Conservation (phyloP, 768 basidiomycete genomes). For the Austroboletus eburneus region DNA sequence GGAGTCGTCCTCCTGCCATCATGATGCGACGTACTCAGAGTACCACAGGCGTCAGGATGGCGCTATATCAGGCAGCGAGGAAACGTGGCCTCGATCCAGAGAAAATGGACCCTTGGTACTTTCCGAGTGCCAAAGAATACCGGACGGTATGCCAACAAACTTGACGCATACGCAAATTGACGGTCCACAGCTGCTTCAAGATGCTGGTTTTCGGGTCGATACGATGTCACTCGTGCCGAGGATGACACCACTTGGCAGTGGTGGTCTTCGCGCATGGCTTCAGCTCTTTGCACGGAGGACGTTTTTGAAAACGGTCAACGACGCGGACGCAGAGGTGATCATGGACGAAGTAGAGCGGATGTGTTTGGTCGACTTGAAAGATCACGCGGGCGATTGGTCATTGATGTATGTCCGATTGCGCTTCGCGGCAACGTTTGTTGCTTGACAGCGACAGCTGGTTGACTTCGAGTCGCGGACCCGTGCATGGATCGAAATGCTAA, state of each 20-base stretch:
- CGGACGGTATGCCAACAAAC: slow-evolving; percentile 36
- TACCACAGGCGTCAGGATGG: slow-evolving; percentile 54
- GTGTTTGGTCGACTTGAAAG: slow-evolving; percentile 52
- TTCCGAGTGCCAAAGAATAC: slow-evolving; percentile 71
- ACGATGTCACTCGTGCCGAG: slow-evolving; percentile 54
- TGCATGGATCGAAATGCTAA: background rate
- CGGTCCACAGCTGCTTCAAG: slow-evolving; percentile 46
- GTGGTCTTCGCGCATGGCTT: slow-evolving; percentile 60
- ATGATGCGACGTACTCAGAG: background rate
- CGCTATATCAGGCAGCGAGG: slow-evolving; percentile 50
- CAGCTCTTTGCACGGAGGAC: slow-evolving; percentile 58
- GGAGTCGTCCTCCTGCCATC: slow-evolving; percentile 4
- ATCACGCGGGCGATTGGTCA: slow-evolving; percentile 58
- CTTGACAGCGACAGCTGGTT: slow-evolving; percentile 13
- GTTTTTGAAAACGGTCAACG: slow-evolving; percentile 50
- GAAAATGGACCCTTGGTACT: slow-evolving; percentile 77
- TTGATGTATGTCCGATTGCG: slow-evolving; percentile 73
- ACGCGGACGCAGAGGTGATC: slow-evolving; percentile 53
- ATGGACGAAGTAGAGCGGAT: slow-evolving; percentile 60
- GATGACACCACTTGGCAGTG: slow-evolving; percentile 47
- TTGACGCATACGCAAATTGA: background rate
- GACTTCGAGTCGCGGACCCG: slow-evolving; percentile 5
- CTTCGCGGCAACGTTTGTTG: slow-evolving; percentile 48
- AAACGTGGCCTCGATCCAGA: slow-evolving; percentile 55
- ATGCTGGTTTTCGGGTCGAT: slow-evolving; percentile 52